These are phyloP conservation scores for Coemansia sp. DNA, from an alignment of 192 early-diverging fungal genomes.

Conservation along the genomic window DNA sequence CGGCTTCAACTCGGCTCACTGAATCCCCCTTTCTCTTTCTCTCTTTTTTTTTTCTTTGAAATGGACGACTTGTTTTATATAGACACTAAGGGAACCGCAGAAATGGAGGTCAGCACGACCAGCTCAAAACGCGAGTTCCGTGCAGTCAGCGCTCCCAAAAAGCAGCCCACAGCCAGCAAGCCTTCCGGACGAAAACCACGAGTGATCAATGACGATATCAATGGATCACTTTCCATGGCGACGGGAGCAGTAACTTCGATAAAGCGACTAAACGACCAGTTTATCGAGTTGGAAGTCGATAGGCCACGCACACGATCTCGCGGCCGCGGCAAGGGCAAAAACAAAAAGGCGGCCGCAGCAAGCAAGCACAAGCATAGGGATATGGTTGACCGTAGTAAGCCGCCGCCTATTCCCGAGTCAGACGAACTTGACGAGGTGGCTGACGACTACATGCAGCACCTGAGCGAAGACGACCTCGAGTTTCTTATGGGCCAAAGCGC, in stretches of 20 bases:
- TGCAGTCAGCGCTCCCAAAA: conserved; percentile 1
- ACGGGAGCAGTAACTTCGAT: conserved; percentile 5
- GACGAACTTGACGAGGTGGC: conserved; percentile 13
- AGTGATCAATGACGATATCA: conserved; percentile 26
- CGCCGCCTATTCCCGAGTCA: conserved; percentile 2
- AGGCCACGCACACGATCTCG: background rate
- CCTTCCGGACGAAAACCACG: conserved; percentile 1
- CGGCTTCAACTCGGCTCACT: background rate
- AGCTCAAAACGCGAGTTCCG: conserved; percentile 12
- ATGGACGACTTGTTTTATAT: conserved; percentile 51
- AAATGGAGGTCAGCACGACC: conserved; percentile 6
- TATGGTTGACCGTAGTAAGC: conserved; percentile 5
- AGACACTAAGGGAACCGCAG: conserved; percentile 27
- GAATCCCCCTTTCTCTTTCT: conserved; percentile 2
- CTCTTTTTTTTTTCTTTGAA: conserved; percentile 1
- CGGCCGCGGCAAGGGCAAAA: background rate
- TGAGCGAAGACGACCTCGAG: conserved; percentile 20
- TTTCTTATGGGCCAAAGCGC: conserved; percentile 6
- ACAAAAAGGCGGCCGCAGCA: conserved; percentile 4
- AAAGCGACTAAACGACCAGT: conserved; percentile 24
- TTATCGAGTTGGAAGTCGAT: conserved; percentile 24
- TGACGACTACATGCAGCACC: conserved; percentile 35
- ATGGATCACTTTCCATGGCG: background rate
- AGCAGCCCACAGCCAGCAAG: background rate
- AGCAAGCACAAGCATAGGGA: conserved; percentile 2